Base-by-base conservation (phyloP, 176 grass and related monocot genomes). In the Ananas comosus region DNA sequence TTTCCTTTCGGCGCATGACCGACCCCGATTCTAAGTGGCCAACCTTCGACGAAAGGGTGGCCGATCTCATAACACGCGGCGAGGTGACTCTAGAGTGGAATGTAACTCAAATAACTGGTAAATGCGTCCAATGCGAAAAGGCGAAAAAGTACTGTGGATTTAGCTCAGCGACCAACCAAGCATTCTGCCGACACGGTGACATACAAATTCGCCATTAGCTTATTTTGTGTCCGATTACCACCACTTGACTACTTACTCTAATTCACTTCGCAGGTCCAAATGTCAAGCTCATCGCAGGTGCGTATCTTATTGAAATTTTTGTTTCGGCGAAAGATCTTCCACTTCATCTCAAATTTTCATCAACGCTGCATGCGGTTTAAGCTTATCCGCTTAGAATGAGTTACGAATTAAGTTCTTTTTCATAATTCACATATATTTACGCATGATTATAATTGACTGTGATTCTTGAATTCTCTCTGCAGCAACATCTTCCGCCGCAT, bases 201-300 rank as follows among this genome's bases (percentile, higher is more conserved):
- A 23, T 18, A 50, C 13, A 0, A 0, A 68, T 64, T 50, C 10
- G 10, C 33, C 11, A 7, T 53, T 42, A 8, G 11, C 47, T 19
- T 63, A 17, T 53, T 51, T 8, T 53, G 21, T 2, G 2, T 59
- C 21, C 56, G 10, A 17, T 65, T 59, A 6, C 48, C 14, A 6
- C n/a, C 22, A 70, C n/a, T 12, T 16, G 28, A 28, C 12, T 56
- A 13, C 47, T 74, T 70, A 3, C 72, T 50, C 53, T 71, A 0
- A 0, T 6, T 42, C 33, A 75, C 14, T 53, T 64, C 72, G 10
- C 80, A 82, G 80, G 53, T 53, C 16, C 42, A 27, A 70, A 76
- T 21, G 22, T 27, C 53, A 82, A 70, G 65, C 29, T 82, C 72
- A 76, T 82, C 29, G 48, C 56, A 76, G 72, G 80, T 82, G 33